phyloP scores from a whole-genome alignment of 306 rosid species.

The Parietaria judaica region DNA sequence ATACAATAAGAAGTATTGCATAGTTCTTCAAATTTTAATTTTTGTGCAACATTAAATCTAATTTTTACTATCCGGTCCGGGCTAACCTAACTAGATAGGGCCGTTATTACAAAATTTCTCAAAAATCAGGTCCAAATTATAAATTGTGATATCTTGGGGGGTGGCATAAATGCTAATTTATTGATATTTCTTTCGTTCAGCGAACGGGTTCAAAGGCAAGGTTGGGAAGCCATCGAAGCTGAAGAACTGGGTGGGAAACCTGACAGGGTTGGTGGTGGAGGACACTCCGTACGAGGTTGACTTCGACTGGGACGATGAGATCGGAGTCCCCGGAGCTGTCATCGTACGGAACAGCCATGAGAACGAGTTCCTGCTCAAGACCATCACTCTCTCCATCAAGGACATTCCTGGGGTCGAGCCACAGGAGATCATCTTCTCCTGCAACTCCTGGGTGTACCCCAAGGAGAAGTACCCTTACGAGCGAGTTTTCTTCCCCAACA shows the following conservation, averaged over 20 bases:
- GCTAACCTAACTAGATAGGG: too few species aligned
- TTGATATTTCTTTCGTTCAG: slow-evolving; percentile 9
- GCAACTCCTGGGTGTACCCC: slow-evolving; percentile 69
- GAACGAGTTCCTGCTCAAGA: slow-evolving; percentile 42
- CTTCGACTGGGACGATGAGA: slow-evolving; percentile 41
- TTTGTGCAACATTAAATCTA: too few species aligned
- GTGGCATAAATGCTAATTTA: too few species aligned
- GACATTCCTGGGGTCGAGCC: slow-evolving; percentile 30
- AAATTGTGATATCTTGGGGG: too few species aligned
- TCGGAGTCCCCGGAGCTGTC: slow-evolving; percentile 57
- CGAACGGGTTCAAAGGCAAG: slow-evolving; percentile 34
- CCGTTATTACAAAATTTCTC: too few species aligned
- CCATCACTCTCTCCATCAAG: slow-evolving; percentile 35
- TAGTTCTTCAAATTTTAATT: too few species aligned
- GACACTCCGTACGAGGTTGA: slow-evolving; percentile 31
- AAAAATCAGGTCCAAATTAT: too few species aligned
- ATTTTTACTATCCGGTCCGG: too few species aligned
- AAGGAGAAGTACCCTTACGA: slow-evolving; percentile 7
- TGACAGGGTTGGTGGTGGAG: slow-evolving; percentile 26
- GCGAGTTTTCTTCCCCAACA: slow-evolving; percentile 60
- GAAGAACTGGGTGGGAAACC: slow-evolving; percentile 35
- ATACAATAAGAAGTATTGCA: too few species aligned
- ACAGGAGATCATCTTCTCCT: slow-evolving; percentile 32
- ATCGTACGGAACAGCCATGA: slow-evolving; percentile 31
- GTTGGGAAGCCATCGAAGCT: slow-evolving; percentile 42